Conservation (phyloP, 139 green algal genomes). For the Tetraselmis chui region DNA sequence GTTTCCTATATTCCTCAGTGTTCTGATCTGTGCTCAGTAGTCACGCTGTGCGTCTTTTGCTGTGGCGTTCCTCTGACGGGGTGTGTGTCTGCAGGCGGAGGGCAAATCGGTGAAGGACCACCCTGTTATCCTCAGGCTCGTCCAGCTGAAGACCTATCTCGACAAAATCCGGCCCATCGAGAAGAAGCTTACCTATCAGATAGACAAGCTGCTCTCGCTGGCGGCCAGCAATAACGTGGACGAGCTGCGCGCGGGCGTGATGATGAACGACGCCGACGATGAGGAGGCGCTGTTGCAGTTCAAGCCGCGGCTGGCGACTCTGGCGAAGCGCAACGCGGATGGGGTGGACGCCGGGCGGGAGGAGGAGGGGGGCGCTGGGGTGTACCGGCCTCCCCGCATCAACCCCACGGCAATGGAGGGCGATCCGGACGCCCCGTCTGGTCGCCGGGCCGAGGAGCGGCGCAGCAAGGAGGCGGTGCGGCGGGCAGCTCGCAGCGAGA, state of each 20-base stretch:
- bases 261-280: conserved; percentile 17
- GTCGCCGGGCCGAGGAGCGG: conserved; percentile 31
- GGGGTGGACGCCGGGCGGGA: conserved; percentile 17
- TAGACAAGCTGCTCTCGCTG: conserved; percentile 87
- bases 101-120: conserved; percentile 79
- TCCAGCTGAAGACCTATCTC: conserved; percentile 78
- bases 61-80: background rate
- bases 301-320: background rate
- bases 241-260: background rate
- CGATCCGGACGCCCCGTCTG: conserved; percentile 36
- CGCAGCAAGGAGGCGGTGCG: conserved; percentile 28
- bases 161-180: conserved; percentile 92
- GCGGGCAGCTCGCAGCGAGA: conserved; percentile 42
- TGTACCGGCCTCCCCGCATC: conserved; percentile 85
- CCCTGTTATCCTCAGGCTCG: conserved; percentile 82
- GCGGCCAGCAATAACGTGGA: conserved; percentile 8
- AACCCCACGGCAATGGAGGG: conserved; percentile 76
- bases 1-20: background rate
- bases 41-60: background rate
- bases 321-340: background rate
- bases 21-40: background rate
- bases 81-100: too few relatives aligned
- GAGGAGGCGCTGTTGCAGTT: conserved; percentile 3
- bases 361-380: conserved; percentile 31
- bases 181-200: conserved; percentile 90